A percentile compares a stretch with the other conserved stretches of the same genome.
Evolutionary conservation across 2,329 filamentous ascomycete species (phyloP).

Genomic region (Neopestalotiopsis rosae): DNA sequence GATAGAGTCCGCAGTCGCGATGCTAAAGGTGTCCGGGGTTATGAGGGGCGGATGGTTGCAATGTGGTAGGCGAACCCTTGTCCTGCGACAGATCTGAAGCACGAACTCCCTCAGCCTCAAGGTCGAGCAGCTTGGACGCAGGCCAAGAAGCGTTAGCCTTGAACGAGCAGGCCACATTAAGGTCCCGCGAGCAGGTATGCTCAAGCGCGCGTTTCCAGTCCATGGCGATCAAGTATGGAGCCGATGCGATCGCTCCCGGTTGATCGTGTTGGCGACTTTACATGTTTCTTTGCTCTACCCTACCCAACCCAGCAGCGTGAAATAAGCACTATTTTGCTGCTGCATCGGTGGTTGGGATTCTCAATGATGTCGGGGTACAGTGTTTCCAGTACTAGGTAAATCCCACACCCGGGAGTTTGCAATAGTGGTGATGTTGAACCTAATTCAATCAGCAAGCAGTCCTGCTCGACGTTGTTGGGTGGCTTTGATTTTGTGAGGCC

Average conservation of each 20-base stretch:
- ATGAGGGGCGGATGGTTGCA: constrained; percentile 9
- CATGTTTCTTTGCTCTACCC: background rate
- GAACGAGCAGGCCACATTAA: background rate
- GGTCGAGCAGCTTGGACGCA: constrained; percentile 1
- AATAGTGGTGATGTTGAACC: too few species aligned
- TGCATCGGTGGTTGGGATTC: background rate
- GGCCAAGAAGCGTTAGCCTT: background rate
- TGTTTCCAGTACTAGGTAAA: too few species aligned
- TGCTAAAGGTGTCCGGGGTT: constrained; percentile 13
- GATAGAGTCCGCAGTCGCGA: constrained; percentile 11
- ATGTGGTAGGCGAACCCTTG: constrained; percentile 21
- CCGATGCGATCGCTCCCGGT: background rate
- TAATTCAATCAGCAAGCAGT: too few species aligned
- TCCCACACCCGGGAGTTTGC: too few species aligned
- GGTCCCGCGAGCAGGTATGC: background rate
- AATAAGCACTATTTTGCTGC: background rate
- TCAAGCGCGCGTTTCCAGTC: constrained; percentile 2
- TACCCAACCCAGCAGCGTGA: background rate
- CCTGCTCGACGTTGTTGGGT: too few species aligned
- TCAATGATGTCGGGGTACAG: too few species aligned
- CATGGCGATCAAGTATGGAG: background rate
- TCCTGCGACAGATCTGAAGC: constrained; percentile 26
- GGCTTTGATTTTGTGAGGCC: too few species aligned
- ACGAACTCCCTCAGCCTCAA: constrained; percentile 22
- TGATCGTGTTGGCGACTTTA: background rate